phyloP scores from a whole-genome alignment of 2,329 filamentous ascomycete genomes.

The Xylaria sp. region DNA sequence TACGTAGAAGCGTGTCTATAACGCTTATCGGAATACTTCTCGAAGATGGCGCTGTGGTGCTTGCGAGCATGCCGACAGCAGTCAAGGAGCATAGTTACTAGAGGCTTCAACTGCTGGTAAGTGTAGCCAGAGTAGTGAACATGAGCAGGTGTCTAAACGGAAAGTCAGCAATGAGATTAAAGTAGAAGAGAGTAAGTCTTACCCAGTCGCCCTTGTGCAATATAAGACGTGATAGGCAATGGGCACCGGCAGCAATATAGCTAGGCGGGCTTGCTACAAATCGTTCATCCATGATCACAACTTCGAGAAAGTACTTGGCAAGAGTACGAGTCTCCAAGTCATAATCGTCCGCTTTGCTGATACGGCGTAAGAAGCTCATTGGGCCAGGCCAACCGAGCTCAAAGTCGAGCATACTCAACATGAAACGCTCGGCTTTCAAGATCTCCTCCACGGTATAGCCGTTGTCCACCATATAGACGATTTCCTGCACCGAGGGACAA shows the following conservation, averaged over 20 bases:
- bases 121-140: slow-evolving; percentile 95
- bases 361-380: slow-evolving; percentile 95
- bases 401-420: slow-evolving; percentile 95
- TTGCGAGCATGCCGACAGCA: slow-evolving; percentile 82
- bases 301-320: slow-evolving; percentile 96
- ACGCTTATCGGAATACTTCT: slow-evolving; percentile 88
- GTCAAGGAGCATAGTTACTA: slow-evolving; percentile 80
- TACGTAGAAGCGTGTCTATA: slow-evolving; percentile 85
- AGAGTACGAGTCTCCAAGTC: slow-evolving; percentile 93
- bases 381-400: slow-evolving; percentile 98
- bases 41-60: slow-evolving; percentile 86
- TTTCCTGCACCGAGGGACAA: slow-evolving; percentile 91
- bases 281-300: slow-evolving; percentile 97
- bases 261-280: slow-evolving; percentile 92
- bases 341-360: slow-evolving; percentile 98
- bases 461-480: slow-evolving; percentile 97
- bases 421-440: slow-evolving; percentile 95
- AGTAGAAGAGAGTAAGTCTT: slow-evolving; percentile 48
- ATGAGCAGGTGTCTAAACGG: slow-evolving; percentile 74
- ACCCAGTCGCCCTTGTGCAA: slow-evolving; percentile 94
- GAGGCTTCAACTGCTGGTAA: slow-evolving; percentile 77
- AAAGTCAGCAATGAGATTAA: slow-evolving; percentile 42
- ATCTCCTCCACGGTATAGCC: slow-evolving; percentile 92
- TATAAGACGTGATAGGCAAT: slow-evolving; percentile 89
- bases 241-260: slow-evolving; percentile 87